phyloP scores from a whole-genome alignment of 345 rosid species.

The Corymbia maculata region DNA sequence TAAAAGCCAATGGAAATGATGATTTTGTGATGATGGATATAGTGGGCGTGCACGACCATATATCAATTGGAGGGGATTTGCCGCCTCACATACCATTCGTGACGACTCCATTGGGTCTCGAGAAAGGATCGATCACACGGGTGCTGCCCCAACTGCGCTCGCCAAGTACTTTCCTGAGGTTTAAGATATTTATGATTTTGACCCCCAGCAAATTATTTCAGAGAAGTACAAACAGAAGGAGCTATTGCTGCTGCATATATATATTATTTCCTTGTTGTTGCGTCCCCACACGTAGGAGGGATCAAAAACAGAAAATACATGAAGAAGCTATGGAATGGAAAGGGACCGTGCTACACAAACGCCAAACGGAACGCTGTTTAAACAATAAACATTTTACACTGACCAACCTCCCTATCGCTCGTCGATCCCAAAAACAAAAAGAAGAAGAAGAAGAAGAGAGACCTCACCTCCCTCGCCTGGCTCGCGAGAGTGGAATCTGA shows the following conservation, averaged over 20 bases:
- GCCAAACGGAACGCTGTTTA: no score
- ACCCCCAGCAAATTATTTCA: fast-evolving
- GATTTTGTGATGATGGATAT: no score
- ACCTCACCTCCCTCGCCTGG: no score
- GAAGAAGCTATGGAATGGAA: not conserved
- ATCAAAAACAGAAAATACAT: not conserved
- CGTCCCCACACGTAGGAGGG: not conserved
- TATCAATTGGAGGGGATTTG: not conserved
- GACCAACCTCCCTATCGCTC: not conserved
- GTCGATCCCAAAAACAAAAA: no score
- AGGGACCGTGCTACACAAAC: fast-evolving
- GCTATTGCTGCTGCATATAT: no score
- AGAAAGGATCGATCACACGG: fast-evolving
- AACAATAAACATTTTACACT: no score
- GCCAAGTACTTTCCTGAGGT: not conserved
- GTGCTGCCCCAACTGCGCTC: fast-evolving
- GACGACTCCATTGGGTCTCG: fast-evolving
- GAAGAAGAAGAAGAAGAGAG: no score
- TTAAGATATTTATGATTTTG: no score
- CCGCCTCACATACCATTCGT: not conserved
- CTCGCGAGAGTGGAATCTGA: no score
- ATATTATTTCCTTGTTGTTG: no score
- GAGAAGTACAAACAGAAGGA: not conserved
- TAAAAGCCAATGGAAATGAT: no score
- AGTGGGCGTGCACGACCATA: no score